Percentiles rank a stretch among this genome's conserved stretches.
These are phyloP conservation scores for Ostreobium quekettii DNA, from an alignment of 139 green algal genomes.

Conservation along the genomic window DNA sequence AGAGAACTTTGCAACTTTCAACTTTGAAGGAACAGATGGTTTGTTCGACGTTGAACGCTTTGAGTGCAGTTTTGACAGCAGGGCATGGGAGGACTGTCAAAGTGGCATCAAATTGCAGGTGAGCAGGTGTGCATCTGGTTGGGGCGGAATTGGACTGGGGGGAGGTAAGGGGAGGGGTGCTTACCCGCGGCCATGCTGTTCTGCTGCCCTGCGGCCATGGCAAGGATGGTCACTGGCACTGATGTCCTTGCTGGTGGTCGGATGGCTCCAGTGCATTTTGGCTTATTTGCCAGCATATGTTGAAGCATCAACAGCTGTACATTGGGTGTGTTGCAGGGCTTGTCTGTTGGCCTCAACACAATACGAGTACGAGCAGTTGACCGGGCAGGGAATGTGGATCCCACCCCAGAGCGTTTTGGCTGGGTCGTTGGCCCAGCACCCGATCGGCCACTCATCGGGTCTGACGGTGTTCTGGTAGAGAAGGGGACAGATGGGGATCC, in stretches of 20 bases:
- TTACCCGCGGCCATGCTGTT: background rate
- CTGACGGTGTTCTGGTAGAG: background rate
- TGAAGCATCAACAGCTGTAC: too few relatives aligned
- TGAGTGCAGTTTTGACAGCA: background rate
- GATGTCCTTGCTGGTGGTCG: too few relatives aligned
- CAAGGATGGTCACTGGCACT: background rate
- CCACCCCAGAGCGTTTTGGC: too few relatives aligned
- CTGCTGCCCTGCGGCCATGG: background rate
- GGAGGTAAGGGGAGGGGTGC: background rate
- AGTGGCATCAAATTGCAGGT: background rate
- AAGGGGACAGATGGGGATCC: background rate
- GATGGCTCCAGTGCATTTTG: background rate
- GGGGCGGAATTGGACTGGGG: background rate
- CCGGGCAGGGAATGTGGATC: too few relatives aligned
- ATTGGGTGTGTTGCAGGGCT: background rate
- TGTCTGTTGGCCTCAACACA: background rate
- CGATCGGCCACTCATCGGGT: background rate
- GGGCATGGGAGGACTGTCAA: background rate
- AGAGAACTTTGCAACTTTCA: background rate
- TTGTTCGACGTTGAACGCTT: background rate
- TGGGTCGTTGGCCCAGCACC: background rate
- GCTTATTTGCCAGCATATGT: too few relatives aligned
- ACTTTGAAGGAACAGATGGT: background rate
- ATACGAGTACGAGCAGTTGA: too few relatives aligned
- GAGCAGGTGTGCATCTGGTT: background rate